Percentiles rank a stretch among this genome's conserved stretches.
Evolutionary conservation across 176 grass and related monocot genomes (phyloP).

Genomic region (Hsuehochloa calcarea): DNA sequence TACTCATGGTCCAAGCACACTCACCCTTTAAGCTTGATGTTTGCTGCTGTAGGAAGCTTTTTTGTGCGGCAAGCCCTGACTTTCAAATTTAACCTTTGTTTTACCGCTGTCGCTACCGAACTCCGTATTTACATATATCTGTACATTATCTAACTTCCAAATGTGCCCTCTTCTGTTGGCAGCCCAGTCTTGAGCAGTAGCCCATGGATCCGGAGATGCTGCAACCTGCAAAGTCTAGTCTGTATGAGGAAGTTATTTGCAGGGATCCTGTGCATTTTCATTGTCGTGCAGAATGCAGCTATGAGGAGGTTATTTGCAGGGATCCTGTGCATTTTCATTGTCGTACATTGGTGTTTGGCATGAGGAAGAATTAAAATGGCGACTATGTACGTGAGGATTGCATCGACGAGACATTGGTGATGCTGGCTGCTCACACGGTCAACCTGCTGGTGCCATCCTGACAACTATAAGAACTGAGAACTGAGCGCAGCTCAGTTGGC

Average conservation of each 20-base stretch:
- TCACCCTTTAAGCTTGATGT: too few species aligned
- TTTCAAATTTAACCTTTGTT: constrained; percentile 18
- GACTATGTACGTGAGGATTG: too few species aligned
- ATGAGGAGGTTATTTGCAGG: too few species aligned
- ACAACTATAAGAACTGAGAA: neutral
- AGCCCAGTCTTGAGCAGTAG: neutral
- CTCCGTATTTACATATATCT: constrained; percentile 49
- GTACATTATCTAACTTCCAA: constrained; percentile 38
- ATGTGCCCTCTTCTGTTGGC: neutral
- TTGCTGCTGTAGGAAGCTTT: constrained; percentile 15
- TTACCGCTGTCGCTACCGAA: neutral
- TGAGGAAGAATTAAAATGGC: neutral
- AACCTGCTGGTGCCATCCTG: neutral
- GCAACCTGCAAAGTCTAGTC: neutral
- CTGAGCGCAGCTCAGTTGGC: too few species aligned
- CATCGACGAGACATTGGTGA: neutral
- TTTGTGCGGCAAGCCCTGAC: neutral
- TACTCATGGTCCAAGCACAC: too few species aligned
- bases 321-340: too few species aligned
- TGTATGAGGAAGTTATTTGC: neutral
- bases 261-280: neutral
- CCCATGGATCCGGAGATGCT: neutral
- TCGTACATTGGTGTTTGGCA: neutral
- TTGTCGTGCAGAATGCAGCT: neutral
- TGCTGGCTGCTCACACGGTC: neutral